Percentiles rank a stretch among this genome's conserved stretches.
Evolutionary conservation across 2,329 filamentous ascomycete genomes (phyloP).

Genomic region (Colletotrichum costaricense): DNA sequence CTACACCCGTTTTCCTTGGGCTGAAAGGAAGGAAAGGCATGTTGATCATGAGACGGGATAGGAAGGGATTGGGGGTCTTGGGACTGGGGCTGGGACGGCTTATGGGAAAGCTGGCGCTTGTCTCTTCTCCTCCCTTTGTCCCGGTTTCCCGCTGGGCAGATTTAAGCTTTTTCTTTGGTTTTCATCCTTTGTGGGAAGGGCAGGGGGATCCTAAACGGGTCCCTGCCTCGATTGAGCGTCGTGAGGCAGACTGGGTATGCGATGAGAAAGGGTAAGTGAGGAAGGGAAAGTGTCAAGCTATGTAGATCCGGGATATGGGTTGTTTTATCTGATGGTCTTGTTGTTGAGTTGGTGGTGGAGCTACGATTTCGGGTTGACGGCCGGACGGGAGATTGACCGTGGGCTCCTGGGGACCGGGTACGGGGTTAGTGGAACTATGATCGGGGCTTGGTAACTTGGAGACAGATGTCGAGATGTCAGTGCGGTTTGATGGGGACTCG

Average conservation of each 20-base stretch:
- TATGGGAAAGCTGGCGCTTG: neutral
- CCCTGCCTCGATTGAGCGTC: neutral
- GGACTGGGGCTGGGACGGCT: no score
- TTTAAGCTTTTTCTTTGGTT: neutral
- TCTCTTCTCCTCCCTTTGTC: neutral
- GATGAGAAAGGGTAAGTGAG: neutral
- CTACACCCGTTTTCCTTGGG: neutral
- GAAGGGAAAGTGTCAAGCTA: neutral
- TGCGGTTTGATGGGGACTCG: neutral
- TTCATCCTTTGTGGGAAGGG: neutral
- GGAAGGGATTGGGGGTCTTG: neutral
- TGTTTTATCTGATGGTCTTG: neutral
- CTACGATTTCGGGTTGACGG: neutral
- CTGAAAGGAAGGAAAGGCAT: neutral
- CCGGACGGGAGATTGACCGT: neutral
- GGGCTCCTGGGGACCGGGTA: neutral
- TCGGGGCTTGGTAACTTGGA: neutral
- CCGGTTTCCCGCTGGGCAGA: neutral
- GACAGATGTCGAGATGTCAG: neutral
- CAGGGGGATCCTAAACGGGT: neutral
- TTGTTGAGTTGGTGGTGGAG: neutral
- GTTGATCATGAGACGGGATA: neutral
- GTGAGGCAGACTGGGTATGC: neutral
- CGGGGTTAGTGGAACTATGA: neutral
- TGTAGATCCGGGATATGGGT: neutral